phyloP scores from a whole-genome alignment of 257 asterid genomes.

The Capsicum chinense region DNA sequence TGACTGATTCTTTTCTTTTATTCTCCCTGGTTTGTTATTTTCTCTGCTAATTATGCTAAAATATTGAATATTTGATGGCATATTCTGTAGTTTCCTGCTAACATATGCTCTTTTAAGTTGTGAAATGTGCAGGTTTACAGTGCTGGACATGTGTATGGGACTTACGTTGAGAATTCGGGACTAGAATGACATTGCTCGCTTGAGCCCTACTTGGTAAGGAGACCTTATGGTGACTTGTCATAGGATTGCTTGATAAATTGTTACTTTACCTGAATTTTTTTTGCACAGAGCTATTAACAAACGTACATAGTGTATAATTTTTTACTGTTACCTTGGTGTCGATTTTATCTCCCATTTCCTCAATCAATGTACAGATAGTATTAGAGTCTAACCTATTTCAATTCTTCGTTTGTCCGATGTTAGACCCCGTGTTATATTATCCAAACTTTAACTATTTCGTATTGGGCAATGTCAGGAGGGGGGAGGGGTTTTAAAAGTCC shows the following conservation, averaged over 20 bases:
- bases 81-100: constrained; percentile 20
- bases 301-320: not conserved
- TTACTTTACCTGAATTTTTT: constrained; percentile 5
- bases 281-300: not conserved
- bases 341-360: not conserved
- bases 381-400: not conserved
- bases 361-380: not conserved
- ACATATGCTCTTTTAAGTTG: constrained; percentile 28
- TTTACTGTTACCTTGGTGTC: not conserved
- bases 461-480: no score
- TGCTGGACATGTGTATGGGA: not conserved
- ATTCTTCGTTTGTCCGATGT: not conserved
- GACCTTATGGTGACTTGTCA: not conserved
- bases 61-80: not conserved
- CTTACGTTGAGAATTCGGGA: not conserved
- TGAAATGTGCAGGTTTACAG: constrained; percentile 39
- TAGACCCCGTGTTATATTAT: not conserved
- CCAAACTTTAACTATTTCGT: no score
- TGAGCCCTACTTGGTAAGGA: not conserved
- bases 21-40: not conserved
- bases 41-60: not conserved
- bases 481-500: no score
- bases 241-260: constrained; percentile 15
- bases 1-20: not conserved
- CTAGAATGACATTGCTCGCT: not conserved